phyloP scores from a whole-genome alignment of 1,139 yeast genomes.

The Candida sanyaensis region DNA sequence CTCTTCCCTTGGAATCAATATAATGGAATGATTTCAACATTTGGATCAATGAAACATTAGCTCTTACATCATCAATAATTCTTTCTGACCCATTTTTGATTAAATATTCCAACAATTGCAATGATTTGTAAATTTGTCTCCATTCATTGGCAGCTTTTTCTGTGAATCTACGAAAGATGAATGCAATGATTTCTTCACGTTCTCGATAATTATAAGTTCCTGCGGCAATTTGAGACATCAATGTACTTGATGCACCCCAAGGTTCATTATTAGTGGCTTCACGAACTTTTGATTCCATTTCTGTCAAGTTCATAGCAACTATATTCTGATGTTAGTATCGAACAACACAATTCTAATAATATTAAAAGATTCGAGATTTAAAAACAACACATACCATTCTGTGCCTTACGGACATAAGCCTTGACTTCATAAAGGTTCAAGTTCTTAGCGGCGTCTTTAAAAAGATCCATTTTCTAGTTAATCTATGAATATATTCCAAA shows the following conservation, averaged over 20 bases:
- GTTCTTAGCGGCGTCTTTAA: slow-evolving; percentile 76
- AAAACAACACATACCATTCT: slow-evolving; percentile 60
- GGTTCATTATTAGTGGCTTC: slow-evolving; percentile 99
- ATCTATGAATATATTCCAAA: neutral
- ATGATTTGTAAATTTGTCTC: slow-evolving; percentile 95
- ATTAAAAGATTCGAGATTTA: neutral
- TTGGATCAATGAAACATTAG: slow-evolving; percentile 77
- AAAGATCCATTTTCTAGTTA: slow-evolving; percentile 52
- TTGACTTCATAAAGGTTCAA: slow-evolving; percentile 91
- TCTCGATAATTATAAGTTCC: slow-evolving; percentile 90
- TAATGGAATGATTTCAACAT: slow-evolving; percentile 94
- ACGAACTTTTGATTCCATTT: slow-evolving; percentile 93
- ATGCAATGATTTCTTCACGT: slow-evolving; percentile 72
- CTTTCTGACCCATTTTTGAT: slow-evolving; percentile 93
- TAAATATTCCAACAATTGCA: slow-evolving; percentile 87
- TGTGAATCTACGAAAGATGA: slow-evolving; percentile 79
- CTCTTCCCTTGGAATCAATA: slow-evolving; percentile 91
- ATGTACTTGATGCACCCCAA: slow-evolving; percentile 95
- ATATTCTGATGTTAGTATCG: slow-evolving; percentile 14
- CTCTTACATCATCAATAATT: slow-evolving; percentile 91
- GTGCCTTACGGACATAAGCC: slow-evolving; percentile 97
- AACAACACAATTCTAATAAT: neutral
- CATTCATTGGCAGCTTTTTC: slow-evolving; percentile 96
- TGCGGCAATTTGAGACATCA: slow-evolving; percentile 93
- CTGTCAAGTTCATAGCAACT: slow-evolving; percentile 89